Conservation (phyloP, 805 yeast species). For the Metschnikowia aberdeeniae region DNA sequence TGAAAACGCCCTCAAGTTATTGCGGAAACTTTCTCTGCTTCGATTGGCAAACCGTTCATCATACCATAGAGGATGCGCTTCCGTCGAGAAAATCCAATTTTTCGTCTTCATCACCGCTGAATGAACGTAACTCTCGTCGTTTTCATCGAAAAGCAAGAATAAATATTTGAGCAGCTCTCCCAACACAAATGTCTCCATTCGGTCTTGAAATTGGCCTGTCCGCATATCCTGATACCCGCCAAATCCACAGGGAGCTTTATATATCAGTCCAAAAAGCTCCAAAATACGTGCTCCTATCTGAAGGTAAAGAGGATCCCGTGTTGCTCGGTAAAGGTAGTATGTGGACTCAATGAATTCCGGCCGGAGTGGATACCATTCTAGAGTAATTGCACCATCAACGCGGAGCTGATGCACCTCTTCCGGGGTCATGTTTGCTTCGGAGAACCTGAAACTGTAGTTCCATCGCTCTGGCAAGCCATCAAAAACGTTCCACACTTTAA, state of each 20-base stretch:
- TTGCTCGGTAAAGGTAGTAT: slow-evolving; percentile 76
- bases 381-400: slow-evolving; percentile 34
- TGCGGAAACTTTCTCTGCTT: slow-evolving; percentile 8
- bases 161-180: slow-evolving; percentile 86
- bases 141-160: slow-evolving; percentile 71
- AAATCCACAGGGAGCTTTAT: slow-evolving; percentile 70
- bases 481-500: slow-evolving; percentile 76
- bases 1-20: not conserved
- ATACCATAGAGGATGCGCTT: slow-evolving; percentile 88
- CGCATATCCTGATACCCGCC: slow-evolving; percentile 69
- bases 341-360: slow-evolving; percentile 93
- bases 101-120: slow-evolving; percentile 35
- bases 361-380: slow-evolving; percentile 90
- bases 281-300: slow-evolving; percentile 69
- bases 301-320: slow-evolving; percentile 78
- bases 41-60: slow-evolving; percentile 27
- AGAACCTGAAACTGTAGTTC: slow-evolving; percentile 32
- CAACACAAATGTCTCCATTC: slow-evolving; percentile 90
- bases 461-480: slow-evolving; percentile 89
- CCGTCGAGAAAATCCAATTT: slow-evolving; percentile 73
- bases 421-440: not conserved
- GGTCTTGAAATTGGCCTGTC: slow-evolving; percentile 58
- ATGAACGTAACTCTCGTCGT: slow-evolving; percentile 44
- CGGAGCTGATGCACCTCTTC: not conserved
- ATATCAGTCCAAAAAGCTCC: slow-evolving; percentile 48